Base-by-base conservation (phyloP, 192 early-diverging fungal genomes). In the Rhizoclosmatium globosum region DNA sequence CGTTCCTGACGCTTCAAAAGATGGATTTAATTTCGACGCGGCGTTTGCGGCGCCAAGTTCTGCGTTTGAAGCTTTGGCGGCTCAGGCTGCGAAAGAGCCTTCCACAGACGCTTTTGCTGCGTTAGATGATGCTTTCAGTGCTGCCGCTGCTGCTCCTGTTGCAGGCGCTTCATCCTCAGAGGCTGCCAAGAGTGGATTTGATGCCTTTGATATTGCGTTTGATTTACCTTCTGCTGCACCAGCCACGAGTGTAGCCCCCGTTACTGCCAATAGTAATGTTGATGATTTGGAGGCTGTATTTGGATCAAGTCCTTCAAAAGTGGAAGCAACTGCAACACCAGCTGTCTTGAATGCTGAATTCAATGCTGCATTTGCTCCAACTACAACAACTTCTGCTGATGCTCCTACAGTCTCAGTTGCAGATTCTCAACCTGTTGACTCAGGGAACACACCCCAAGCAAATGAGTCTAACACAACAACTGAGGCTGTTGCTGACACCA, bases 1-100 rank as follows among this genome's bases (percentile, higher is more conserved):
- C 23, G 42, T 6, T 31, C 4, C 68, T 9, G 31, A 31, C 31
- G 31, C 31, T 31, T 31, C 31, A 31, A 31, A 31, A 41, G 60
- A 46, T 31, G 48, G 47, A 17, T 75, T 75, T 38, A 75, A 65
- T 42, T 75, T 75, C 11, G 70, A 79, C 74, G 48, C 39, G 7
- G 70, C 68, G n/a, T 77, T 77, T 53, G 45, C 64, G 2, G 68
- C 73, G 3, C 66, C 66, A 65, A 47, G 17, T 23, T 6, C 31
- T 13, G 19, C 31, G 70, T 31, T 31, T 31, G 31, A 31, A 31
- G 48, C 69, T 15, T 15, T 46, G 47, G 47, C 71, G 31, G 15
- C 71, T 13, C 46, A 44, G 44, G 31, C 31, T 31, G 31, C 31
- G 31, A 31, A 31, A 31, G 31, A 31, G 31, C 67, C 67, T 68